Evolutionary conservation across 148 eudicot genomes (phyloP), one percentile per base, ranked within the genome.

Genomic region (Cornus florida): DNA sequence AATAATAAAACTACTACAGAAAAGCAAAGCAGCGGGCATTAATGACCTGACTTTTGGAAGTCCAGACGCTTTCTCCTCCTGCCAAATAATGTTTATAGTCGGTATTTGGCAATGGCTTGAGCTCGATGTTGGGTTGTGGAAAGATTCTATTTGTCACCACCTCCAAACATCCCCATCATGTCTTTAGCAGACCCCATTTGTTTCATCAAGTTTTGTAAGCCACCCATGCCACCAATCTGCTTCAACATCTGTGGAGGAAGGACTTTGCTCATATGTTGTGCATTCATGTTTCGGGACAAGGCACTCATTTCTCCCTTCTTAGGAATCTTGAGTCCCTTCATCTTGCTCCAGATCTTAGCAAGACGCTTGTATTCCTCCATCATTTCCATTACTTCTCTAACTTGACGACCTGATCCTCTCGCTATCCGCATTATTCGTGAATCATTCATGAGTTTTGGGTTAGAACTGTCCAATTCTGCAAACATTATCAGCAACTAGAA

Each of bases 121-220:
- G 28, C 17, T 22, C 13, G 69, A 13, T 64, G 14, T 23, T 22
- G 33, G 33, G 53, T 38, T 39, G 33, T 53, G 4, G 17, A 13
- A 13, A 11, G 5, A 2, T 14, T 12, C 74, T 77, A 86, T 85
- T 86, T 82, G 19, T 90, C 97, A 4, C 89, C 97, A 13, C 97
- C 98, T 8, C 98, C 97, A 87, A 95, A 91, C 97, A 95, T 91
- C 2, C 99, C 91, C 96, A 93, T 95, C 92, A 93, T 89, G 77
- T 95, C 97, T 83, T 93, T 92, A 12, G 86, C 78, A 12, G 90
- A 86, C 77, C 97, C 95, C 97, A 93, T 91, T 84, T 96, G 99
- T 77, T 93, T 96, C 97, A 93, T 91, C 84, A 96, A 83, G 82
- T 75, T 90, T 71, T 93, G 98, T 50, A 92, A 81, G 71, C 93